These are phyloP conservation scores for Malus domestica DNA, from an alignment of 306 rosid species.

Conservation along the genomic window DNA sequence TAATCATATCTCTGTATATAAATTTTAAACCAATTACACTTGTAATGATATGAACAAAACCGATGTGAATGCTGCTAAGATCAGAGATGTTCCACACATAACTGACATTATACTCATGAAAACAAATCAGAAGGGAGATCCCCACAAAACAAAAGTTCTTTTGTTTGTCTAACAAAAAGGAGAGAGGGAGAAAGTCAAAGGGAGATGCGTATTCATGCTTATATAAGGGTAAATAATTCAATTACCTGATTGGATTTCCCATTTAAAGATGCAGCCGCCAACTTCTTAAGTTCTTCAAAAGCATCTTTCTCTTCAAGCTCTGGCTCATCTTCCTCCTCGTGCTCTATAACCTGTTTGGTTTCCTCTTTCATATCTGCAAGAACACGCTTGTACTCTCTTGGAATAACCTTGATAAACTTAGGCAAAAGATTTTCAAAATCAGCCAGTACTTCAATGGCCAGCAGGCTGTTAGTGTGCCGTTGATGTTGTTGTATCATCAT, in stretches of 20 bases:
- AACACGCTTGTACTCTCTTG: constrained; percentile 78
- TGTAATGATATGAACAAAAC: neutral
- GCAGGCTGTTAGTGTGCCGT: constrained; percentile 79
- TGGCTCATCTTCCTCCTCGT: constrained; percentile 40
- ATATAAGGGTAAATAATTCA: neutral
- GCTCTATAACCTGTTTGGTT: constrained; percentile 33
- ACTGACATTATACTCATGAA: neutral
- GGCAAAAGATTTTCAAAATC: constrained; percentile 72
- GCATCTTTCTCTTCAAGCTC: constrained; percentile 65
- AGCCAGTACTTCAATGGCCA: constrained; percentile 74
- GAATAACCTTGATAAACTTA: constrained; percentile 80
- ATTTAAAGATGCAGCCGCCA: constrained; percentile 63
- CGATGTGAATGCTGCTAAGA: neutral
- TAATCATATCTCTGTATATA: neutral
- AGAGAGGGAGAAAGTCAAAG: neutral
- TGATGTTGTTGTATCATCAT: constrained; percentile 97
- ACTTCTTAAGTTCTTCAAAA: constrained; percentile 87
- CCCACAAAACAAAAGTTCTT: neutral
- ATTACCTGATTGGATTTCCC: constrained; percentile 55
- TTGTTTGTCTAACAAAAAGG: neutral
- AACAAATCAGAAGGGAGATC: neutral
- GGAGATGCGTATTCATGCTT: neutral
- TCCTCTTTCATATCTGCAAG: constrained; percentile 63
- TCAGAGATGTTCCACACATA: neutral
- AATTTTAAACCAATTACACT: neutral